A percentile compares a stretch with the other conserved stretches of the same genome.
Evolutionary conservation across 192 early-diverging fungal species (phyloP).

Genomic region (Umbelopsis sp.): DNA sequence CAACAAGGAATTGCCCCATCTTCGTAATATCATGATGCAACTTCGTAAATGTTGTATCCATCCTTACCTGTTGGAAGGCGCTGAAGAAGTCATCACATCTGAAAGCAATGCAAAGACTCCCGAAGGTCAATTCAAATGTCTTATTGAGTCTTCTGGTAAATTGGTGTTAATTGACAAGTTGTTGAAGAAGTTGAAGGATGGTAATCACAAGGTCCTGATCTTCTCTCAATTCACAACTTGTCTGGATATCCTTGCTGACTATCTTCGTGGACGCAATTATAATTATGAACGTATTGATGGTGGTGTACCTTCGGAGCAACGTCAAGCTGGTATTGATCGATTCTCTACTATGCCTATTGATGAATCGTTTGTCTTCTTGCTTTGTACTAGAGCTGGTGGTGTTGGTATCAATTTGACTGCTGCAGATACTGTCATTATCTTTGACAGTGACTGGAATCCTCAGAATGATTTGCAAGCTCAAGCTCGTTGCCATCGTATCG

Average conservation of each 20-base stretch:
- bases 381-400: slow-evolving; percentile 86
- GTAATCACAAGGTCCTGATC: slow-evolving; percentile 85
- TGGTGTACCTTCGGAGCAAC: slow-evolving; percentile 72
- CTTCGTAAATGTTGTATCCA: slow-evolving; percentile 90
- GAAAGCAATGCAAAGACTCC: slow-evolving; percentile 60
- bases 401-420: slow-evolving; percentile 89
- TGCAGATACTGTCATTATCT: slow-evolving; percentile 87
- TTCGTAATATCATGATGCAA: slow-evolving; percentile 89
- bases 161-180: slow-evolving; percentile 82
- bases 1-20: slow-evolving; percentile 65
- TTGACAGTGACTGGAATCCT: slow-evolving; percentile 90
- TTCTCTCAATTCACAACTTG: slow-evolving; percentile 89
- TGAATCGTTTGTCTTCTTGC: slow-evolving; percentile 83
- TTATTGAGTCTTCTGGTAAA: slow-evolving; percentile 83
- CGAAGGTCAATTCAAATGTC: slow-evolving; percentile 67
- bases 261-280: slow-evolving; percentile 73
- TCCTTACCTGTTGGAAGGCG: slow-evolving; percentile 77
- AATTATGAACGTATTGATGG: slow-evolving; percentile 83
- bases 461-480: slow-evolving; percentile 90
- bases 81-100: slow-evolving; percentile 75
- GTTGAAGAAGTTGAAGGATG: slow-evolving; percentile 68
- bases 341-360: slow-evolving; percentile 68
- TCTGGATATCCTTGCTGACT: slow-evolving; percentile 82
- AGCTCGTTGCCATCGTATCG: slow-evolving; percentile 83
- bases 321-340: slow-evolving; percentile 86